A percentile compares a stretch with the other conserved stretches of the same genome.
These are phyloP conservation scores for Oryza punctata DNA, from an alignment of 176 grass and related monocot genomes.

Conservation along the genomic window DNA sequence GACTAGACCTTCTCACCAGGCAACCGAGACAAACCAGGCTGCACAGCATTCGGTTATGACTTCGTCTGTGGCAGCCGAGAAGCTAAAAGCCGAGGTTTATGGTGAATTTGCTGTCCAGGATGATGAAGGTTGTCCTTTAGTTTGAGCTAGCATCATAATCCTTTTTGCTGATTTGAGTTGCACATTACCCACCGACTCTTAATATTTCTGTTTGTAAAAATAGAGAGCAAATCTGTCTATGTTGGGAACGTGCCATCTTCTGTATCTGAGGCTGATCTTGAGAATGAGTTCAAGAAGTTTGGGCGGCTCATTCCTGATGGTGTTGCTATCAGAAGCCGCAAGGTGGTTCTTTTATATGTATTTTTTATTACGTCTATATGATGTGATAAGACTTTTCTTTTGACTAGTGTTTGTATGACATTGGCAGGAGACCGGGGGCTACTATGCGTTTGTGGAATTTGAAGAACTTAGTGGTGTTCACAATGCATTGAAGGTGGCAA, in stretches of 20 bases:
- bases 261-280: constrained; percentile 66
- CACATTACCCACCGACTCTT: constrained; percentile 3
- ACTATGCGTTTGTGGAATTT: constrained; percentile 85
- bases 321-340: constrained; percentile 90
- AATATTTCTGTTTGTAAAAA: constrained; percentile 33
- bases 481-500: constrained; percentile 66
- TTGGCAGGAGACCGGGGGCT: constrained; percentile 81
- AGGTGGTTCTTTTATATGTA: constrained; percentile 48
- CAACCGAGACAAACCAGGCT: constrained; percentile 44
- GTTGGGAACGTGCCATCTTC: constrained; percentile 74
- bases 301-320: constrained; percentile 78
- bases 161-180: constrained; percentile 30
- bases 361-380: not conserved
- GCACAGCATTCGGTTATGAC: constrained; percentile 41
- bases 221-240: constrained; percentile 86
- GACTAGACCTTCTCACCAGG: constrained; percentile 46
- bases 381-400: not conserved
- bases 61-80: constrained; percentile 49
- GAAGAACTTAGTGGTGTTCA: constrained; percentile 74
- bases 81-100: constrained; percentile 51
- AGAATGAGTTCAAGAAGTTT: constrained; percentile 83
- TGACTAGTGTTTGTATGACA: constrained; percentile 1
- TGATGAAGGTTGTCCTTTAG: constrained; percentile 70
- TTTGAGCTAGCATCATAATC: not conserved
- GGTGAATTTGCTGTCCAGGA: constrained; percentile 61